Percentiles rank a stretch among this genome's conserved stretches.
phyloP scores from a whole-genome alignment of 1,139 yeast genomes.

The Debaryomycetaceae sp. region DNA sequence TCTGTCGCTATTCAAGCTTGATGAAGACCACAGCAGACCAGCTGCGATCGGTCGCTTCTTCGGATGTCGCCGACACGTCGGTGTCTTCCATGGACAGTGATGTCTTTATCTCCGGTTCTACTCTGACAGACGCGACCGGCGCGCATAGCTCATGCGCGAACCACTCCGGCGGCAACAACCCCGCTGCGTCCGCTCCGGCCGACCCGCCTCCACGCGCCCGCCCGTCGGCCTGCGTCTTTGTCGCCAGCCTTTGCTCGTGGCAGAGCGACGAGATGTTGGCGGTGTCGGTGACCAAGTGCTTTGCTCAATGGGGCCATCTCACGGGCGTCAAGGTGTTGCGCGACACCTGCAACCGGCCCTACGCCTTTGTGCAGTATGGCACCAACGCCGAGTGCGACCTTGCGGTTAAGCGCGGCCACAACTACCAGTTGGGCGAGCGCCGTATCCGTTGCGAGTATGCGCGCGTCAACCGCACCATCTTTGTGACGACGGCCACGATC shows the following conservation, averaged over 20 bases:
- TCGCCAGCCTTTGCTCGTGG: slow-evolving; percentile 62
- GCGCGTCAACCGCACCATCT: slow-evolving; percentile 77
- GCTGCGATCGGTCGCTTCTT: too few relatives aligned
- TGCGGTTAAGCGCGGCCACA: slow-evolving; percentile 65
- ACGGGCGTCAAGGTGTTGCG: slow-evolving; percentile 76
- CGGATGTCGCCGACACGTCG: too few relatives aligned
- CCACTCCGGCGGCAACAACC: too few relatives aligned
- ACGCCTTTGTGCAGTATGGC: slow-evolving; percentile 85
- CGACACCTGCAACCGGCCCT: slow-evolving; percentile 76
- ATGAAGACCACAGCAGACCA: too few relatives aligned
- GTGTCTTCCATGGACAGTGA: too few relatives aligned
- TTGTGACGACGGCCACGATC: slow-evolving; percentile 26
- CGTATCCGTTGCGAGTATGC: slow-evolving; percentile 83
- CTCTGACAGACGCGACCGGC: too few relatives aligned
- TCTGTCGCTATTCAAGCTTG: too few relatives aligned
- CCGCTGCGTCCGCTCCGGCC: not conserved
- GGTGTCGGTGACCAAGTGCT: slow-evolving; percentile 55
- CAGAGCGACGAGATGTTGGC: slow-evolving; percentile 61
- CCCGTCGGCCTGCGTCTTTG: slow-evolving; percentile 84
- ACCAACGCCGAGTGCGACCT: slow-evolving; percentile 57
- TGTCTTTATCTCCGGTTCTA: too few relatives aligned
- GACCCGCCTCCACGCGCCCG: slow-evolving; percentile 14
- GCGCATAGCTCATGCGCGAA: too few relatives aligned
- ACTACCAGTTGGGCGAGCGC: slow-evolving; percentile 60
- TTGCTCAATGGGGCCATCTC: slow-evolving; percentile 57